Percentiles rank a stretch among this genome's conserved stretches.
Evolutionary conservation across 140 eudicot genomes (phyloP).

Genomic region (Oenanthe javanica): DNA sequence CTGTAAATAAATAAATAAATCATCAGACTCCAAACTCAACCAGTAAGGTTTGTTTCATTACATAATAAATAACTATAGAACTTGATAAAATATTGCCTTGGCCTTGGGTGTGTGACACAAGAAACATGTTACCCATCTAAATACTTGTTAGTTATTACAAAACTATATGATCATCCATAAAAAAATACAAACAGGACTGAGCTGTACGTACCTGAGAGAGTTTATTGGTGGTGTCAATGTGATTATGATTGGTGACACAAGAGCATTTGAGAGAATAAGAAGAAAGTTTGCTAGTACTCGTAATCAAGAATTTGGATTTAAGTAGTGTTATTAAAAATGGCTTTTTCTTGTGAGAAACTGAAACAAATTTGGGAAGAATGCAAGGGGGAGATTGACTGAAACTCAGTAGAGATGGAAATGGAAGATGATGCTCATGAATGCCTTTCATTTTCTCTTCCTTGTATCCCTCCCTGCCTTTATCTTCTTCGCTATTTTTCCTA

Average conservation of each 20-base stretch:
- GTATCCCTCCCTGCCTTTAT: background rate
- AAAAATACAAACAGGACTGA: too few relatives aligned
- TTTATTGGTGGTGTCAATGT: conserved; percentile 20
- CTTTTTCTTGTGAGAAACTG: background rate
- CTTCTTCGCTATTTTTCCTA: too few relatives aligned
- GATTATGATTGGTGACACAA: conserved; percentile 23
- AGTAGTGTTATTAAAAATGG: background rate
- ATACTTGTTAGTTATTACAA: too few relatives aligned
- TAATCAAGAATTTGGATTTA: background rate
- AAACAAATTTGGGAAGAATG: background rate
- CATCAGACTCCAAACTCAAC: background rate
- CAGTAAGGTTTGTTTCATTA: background rate
- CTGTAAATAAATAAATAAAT: conserved; percentile 26
- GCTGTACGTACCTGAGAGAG: conserved; percentile 23
- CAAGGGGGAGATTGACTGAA: background rate
- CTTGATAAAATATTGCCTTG: too few relatives aligned
- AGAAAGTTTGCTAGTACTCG: background rate
- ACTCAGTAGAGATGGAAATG: background rate
- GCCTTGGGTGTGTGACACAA: too few relatives aligned
- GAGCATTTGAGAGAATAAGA: conserved; percentile 23
- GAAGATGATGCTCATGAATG: background rate
- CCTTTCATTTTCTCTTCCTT: background rate
- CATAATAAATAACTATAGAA: too few relatives aligned
- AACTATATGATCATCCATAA: too few relatives aligned
- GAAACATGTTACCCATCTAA: too few relatives aligned